Percentiles rank a stretch among this genome's conserved stretches.
phyloP scores from a whole-genome alignment of 1,284 basidiomycete genomes.

The Sporisorium iseilematis-ciliati region DNA sequence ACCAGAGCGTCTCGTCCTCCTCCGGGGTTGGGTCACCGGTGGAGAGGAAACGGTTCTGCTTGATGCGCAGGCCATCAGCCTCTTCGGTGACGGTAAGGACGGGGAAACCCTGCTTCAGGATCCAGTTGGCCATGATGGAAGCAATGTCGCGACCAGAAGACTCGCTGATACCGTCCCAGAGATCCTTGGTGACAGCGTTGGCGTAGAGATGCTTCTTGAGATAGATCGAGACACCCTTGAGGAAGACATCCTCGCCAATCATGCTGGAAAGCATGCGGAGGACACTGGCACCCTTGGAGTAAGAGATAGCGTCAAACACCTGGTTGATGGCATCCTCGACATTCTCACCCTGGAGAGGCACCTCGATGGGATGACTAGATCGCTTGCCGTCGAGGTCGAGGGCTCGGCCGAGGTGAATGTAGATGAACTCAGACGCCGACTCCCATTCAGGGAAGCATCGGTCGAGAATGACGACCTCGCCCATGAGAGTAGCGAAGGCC shows the following conservation, averaged over 20 bases:
- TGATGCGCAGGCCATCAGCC: slow-evolving; percentile 73
- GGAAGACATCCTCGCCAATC: slow-evolving; percentile 83
- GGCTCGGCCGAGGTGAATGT: slow-evolving; percentile 74
- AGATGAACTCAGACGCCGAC: slow-evolving; percentile 74
- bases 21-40: slow-evolving; percentile 78
- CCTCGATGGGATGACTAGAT: slow-evolving; percentile 95
- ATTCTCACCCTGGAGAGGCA: slow-evolving; percentile 73
- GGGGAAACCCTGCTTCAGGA: slow-evolving; percentile 81
- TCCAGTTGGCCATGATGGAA: slow-evolving; percentile 91
- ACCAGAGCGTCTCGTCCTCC: slow-evolving; percentile 93
- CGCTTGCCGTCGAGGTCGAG: slow-evolving; percentile 86
- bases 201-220: slow-evolving; percentile 85
- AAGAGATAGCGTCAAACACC: slow-evolving; percentile 67
- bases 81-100: slow-evolving; percentile 86
- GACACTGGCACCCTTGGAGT: slow-evolving; percentile 75
- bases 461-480: slow-evolving; percentile 90
- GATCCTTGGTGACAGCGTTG: slow-evolving; percentile 86
- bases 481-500: slow-evolving; percentile 87
- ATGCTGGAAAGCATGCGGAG: slow-evolving; percentile 85
- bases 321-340: slow-evolving; percentile 68
- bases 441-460: slow-evolving; percentile 73
- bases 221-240: slow-evolving; percentile 79
- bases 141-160: slow-evolving; percentile 83
- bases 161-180: slow-evolving; percentile 88
- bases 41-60: slow-evolving; percentile 93